phyloP scores from a whole-genome alignment of 805 yeast species.

The Barnettozyma wickerhamii region DNA sequence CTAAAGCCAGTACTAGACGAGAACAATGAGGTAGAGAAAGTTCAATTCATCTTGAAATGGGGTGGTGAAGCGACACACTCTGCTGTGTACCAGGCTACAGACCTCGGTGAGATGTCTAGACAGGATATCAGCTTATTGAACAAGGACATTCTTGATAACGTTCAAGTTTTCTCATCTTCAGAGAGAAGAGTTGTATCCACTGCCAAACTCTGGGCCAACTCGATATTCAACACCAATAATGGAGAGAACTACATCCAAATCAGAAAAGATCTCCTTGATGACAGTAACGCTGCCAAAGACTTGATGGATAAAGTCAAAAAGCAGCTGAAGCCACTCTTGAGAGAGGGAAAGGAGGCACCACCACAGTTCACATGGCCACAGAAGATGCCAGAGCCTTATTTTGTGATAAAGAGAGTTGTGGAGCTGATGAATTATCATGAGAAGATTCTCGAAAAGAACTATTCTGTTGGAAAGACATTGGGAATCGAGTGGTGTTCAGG shows the following conservation, averaged over 20 bases:
- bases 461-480: conserved; percentile 54
- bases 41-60: conserved; percentile 95
- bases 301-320: conserved; percentile 97
- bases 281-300: conserved; percentile 96
- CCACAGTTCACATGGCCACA: conserved; percentile 99
- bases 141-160: conserved; percentile 78
- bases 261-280: conserved; percentile 89
- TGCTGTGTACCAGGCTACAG: conserved; percentile 90
- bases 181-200: conserved; percentile 93
- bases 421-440: conserved; percentile 93
- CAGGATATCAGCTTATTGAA: conserved; percentile 87
- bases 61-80: conserved; percentile 99
- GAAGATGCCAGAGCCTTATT: conserved; percentile 95
- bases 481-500: conserved; percentile 94
- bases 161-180: conserved; percentile 83
- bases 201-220: conserved; percentile 81
- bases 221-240: conserved; percentile 56
- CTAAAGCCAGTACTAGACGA: conserved; percentile 77
- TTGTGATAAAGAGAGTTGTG: conserved; percentile 89
- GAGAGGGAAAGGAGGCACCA: conserved; percentile 97
- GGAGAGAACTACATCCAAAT: conserved; percentile 78
- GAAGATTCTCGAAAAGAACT: conserved; percentile 77
- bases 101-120: conserved; percentile 92
- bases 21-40: conserved; percentile 81
- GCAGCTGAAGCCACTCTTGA: conserved; percentile 85